Evolutionary conservation across 768 basidiomycete genomes (phyloP).

Genomic region (Pisolithus sp.): DNA sequence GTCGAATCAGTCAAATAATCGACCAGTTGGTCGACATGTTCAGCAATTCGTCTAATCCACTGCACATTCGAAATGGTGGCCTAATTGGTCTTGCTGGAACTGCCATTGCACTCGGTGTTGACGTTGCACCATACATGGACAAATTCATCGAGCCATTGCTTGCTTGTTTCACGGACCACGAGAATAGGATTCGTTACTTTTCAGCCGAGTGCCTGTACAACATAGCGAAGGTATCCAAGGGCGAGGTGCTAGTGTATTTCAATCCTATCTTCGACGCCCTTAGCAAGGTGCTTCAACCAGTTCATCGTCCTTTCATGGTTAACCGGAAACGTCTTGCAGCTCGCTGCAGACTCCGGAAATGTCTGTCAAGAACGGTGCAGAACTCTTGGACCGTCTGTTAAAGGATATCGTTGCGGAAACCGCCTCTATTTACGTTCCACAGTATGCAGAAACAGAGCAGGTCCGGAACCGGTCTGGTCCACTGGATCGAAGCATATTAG

Average conservation of each 20-base stretch:
- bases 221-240: conserved; percentile 95
- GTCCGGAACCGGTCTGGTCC: conserved; percentile 40
- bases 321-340: conserved; percentile 40
- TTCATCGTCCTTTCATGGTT: conserved; percentile 1
- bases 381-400: conserved; percentile 91
- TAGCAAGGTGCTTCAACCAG: conserved; percentile 66
- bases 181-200: conserved; percentile 94
- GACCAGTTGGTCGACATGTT: conserved; percentile 96
- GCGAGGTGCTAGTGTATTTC: conserved; percentile 93
- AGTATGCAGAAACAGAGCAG: conserved; percentile 75
- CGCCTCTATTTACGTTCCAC: conserved; percentile 89
- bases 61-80: conserved; percentile 91
- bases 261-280: conserved; percentile 97
- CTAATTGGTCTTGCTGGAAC: conserved; percentile 94
- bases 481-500: conserved; percentile 50
- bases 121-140: conserved; percentile 91
- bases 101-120: conserved; percentile 92
- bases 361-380: conserved; percentile 97
- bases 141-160: conserved; percentile 86
- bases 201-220: conserved; percentile 98
- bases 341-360: conserved; percentile 92
- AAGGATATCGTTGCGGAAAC: conserved; percentile 98
- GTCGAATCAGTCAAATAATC: conserved; percentile 79
- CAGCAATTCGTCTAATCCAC: conserved; percentile 69
- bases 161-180: conserved; percentile 87